A percentile compares a stretch with the other conserved stretches of the same genome.
phyloP scores from a whole-genome alignment of 306 rosid species.

The Vigna unguiculata region DNA sequence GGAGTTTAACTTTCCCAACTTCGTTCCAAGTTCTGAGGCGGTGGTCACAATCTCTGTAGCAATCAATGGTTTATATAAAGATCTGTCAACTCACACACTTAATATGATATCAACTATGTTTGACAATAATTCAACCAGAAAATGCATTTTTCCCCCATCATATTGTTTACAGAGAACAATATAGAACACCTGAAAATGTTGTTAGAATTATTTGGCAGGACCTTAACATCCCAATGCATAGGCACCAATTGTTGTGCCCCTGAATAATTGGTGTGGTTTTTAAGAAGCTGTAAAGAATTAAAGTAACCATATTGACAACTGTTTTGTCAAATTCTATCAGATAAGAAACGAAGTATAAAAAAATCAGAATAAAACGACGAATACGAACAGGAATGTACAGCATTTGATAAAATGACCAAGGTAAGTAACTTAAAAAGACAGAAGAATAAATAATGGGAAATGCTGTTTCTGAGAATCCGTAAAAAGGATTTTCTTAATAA shows the following conservation, averaged over 20 bases:
- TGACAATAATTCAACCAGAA: slow-evolving; percentile 14
- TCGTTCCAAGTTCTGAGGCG: slow-evolving; percentile 64
- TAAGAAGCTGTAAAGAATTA: slow-evolving; percentile 5
- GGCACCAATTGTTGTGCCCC: neutral
- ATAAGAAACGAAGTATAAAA: neutral
- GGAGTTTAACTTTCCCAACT: slow-evolving; percentile 51
- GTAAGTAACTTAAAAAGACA: neutral
- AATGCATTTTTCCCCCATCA: neutral
- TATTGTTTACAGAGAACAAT: slow-evolving; percentile 13
- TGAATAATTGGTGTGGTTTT: slow-evolving; percentile 9
- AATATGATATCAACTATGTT: slow-evolving; percentile 15
- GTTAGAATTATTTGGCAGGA: slow-evolving; percentile 24
- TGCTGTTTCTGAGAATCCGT: neutral
- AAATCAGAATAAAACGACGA: neutral
- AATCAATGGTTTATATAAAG: slow-evolving; percentile 37
- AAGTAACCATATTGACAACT: slow-evolving; percentile 7
- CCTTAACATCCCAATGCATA: slow-evolving; percentile 6
- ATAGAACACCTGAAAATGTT: slow-evolving; percentile 9
- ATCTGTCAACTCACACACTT: slow-evolving; percentile 21
- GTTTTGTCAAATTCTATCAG: neutral
- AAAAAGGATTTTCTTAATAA: neutral
- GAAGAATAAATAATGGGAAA: neutral
- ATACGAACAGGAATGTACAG: neutral
- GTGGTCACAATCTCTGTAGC: slow-evolving; percentile 62
- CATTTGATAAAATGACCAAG: slow-evolving; percentile 6